These are phyloP conservation scores for Populus hybrid DNA, from an alignment of 441 rosid species.

Conservation along the genomic window DNA sequence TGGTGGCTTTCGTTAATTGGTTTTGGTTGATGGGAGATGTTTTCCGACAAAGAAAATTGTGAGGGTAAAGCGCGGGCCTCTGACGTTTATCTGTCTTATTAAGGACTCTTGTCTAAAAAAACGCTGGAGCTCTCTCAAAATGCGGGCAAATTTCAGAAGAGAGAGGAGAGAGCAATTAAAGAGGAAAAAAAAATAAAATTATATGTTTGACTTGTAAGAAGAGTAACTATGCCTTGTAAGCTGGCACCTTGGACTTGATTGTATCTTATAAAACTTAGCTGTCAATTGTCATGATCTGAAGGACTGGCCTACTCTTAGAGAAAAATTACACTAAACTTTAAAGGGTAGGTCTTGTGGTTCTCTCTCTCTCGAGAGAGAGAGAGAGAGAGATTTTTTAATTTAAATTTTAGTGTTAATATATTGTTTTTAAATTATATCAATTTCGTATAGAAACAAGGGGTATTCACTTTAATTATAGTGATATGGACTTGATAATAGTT, in stretches of 20 bases:
- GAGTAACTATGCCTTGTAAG: conserved; percentile 3
- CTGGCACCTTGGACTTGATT: not conserved
- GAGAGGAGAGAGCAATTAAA: not conserved
- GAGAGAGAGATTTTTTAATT: too few relatives aligned
- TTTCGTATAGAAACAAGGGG: too few relatives aligned
- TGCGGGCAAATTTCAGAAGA: not conserved
- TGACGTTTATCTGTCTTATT: not conserved
- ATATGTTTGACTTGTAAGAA: conserved; percentile 1
- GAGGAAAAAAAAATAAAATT: not conserved
- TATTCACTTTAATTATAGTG: too few relatives aligned
- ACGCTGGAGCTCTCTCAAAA: conserved; percentile 10
- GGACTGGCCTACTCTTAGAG: not conserved
- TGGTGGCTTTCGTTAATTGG: conserved; percentile 14
- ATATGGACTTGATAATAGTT: too few relatives aligned
- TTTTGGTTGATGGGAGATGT: not conserved
- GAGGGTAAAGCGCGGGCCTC: conserved; percentile 14
- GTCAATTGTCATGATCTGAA: not conserved
- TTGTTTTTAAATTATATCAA: too few relatives aligned
- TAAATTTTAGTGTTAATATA: too few relatives aligned
- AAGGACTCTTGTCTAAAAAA: not conserved
- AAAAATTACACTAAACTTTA: not conserved
- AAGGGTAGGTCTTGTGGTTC: not conserved
- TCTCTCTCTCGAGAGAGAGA: too few relatives aligned
- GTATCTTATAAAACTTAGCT: not conserved
- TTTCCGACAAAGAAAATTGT: not conserved